phyloP scores from a whole-genome alignment of 352 stramenopile species.

The Detonula confervacea region DNA sequence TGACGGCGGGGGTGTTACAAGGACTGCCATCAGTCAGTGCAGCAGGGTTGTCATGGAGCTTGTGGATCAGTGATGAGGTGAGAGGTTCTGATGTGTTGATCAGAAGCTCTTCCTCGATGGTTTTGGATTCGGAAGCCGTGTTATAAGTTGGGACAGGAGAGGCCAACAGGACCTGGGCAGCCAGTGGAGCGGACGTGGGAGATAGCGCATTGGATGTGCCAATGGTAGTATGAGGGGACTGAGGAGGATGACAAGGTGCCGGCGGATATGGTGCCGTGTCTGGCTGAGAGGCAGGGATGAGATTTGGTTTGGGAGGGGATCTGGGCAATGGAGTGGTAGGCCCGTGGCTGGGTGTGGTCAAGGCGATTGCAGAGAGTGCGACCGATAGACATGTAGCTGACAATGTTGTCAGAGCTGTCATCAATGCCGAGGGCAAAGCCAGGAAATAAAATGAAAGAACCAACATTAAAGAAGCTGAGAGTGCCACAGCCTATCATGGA shows the following conservation, averaged over 20 bases:
- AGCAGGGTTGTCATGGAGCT: slow-evolving; percentile 10
- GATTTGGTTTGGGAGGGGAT: background rate
- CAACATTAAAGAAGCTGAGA: background rate
- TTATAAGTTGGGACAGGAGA: no score
- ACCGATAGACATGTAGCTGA: slow-evolving; percentile 9
- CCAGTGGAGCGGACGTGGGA: no score
- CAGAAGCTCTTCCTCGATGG: no score
- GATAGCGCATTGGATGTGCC: no score
- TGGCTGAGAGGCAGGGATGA: no score
- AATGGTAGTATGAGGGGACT: background rate
- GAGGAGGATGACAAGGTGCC: background rate
- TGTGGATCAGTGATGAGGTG: background rate
- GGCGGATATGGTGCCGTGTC: no score
- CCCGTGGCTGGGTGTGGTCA: background rate
- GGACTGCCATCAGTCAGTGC: no score
- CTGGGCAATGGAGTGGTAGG: background rate
- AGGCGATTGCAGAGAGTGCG: background rate
- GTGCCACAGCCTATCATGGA: background rate
- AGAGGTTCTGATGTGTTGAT: no score
- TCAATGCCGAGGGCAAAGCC: background rate
- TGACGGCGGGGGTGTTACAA: background rate
- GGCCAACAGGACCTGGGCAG: no score
- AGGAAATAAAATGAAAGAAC: no score
- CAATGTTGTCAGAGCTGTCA: background rate
- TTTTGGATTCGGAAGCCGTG: no score